Base-by-base conservation (phyloP, 139 green algal genomes). In the Pycnococcus provasolii region DNA sequence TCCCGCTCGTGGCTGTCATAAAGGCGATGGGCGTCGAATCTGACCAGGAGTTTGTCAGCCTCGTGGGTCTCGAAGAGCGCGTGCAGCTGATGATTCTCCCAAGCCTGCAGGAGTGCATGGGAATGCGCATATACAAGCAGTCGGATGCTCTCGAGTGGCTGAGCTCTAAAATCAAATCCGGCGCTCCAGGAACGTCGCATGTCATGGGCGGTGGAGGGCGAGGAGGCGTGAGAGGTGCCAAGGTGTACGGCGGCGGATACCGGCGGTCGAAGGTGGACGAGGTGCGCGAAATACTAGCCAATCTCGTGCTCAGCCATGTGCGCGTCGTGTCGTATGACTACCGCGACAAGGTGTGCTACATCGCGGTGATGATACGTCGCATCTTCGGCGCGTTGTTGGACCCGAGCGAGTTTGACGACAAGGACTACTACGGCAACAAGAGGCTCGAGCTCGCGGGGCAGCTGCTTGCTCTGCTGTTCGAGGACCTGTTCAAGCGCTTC, bases 371-470 rank as follows among this genome's bases (percentile, higher is more conserved):
- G 83, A 71, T 96, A 45, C 81, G 92, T 4, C 81, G 91, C 50
- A 92, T 98, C 86, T 77, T 98, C 67, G 77, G 83, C 42, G 65
- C 65, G 39, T 81, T 94, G 74, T 60, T 94, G 52, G 90, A 98
- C 76, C 82, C 81, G 7, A 81, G 72, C 47, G 81, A 86, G 62
- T 83, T 99, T 3, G 94, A 99, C 65, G 91, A 98, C 82, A 81
- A 83, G 64, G 94, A 99, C 79, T 99, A 98, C 82, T 97, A 97
- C 63, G 94, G 93, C 67, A 98, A 98, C 88, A 99, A 99, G 79
- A 77, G 94, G 2, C 81, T 99, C 70, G 94, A 99, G 80, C 83
- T 98, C 66, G 88, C 93, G 48, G 93, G 93, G 64, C 72, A 68
- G 73, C 84, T 96, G 71, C 77, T 99, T 58, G 89, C 89, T 4